phyloP scores from a whole-genome alignment of 108 stramenopile species.

The Fistulifera pelliculosa region DNA sequence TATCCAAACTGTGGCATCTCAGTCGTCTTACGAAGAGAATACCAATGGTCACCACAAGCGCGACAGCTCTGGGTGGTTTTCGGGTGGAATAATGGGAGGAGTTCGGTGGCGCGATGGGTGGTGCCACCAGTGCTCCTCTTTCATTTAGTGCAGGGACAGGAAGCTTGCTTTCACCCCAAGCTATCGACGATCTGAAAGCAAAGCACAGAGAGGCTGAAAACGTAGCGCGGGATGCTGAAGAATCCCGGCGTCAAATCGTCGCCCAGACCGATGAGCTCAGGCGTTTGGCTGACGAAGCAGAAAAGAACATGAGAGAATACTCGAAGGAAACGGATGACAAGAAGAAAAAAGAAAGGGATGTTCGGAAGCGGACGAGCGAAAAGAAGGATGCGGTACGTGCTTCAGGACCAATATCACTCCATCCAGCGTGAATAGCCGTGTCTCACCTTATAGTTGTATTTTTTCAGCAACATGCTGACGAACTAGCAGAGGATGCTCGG shows the following conservation, averaged over 20 bases:
- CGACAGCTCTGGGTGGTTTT: background rate
- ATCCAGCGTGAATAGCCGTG: too few species aligned
- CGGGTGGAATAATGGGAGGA: background rate
- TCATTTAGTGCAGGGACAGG: background rate
- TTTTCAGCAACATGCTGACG: conserved; percentile 46
- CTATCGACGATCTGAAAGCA: conserved; percentile 23
- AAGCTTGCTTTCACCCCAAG: background rate
- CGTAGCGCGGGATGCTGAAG: conserved; percentile 42
- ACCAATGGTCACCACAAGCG: too few species aligned
- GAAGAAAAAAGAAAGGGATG: conserved; percentile 48
- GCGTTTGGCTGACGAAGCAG: conserved; percentile 50
- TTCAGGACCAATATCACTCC: background rate
- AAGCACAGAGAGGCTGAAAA: conserved; percentile 42
- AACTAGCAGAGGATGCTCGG: conserved; percentile 36
- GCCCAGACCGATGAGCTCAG: conserved; percentile 49
- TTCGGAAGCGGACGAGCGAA: conserved; percentile 49
- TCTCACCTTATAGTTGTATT: conserved; percentile 1
- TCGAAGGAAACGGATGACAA: conserved; percentile 21
- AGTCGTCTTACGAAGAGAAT: background rate
- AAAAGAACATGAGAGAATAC: conserved; percentile 28
- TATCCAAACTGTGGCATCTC: conserved; percentile 1
- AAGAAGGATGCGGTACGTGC: conserved; percentile 34
- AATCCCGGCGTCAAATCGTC: conserved; percentile 28
- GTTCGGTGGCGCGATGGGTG: background rate
- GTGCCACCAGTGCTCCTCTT: background rate